These are phyloP conservation scores for Gracilaria vermiculophylla DNA, from an alignment of 23 red algal genomes.

Conservation along the genomic window DNA sequence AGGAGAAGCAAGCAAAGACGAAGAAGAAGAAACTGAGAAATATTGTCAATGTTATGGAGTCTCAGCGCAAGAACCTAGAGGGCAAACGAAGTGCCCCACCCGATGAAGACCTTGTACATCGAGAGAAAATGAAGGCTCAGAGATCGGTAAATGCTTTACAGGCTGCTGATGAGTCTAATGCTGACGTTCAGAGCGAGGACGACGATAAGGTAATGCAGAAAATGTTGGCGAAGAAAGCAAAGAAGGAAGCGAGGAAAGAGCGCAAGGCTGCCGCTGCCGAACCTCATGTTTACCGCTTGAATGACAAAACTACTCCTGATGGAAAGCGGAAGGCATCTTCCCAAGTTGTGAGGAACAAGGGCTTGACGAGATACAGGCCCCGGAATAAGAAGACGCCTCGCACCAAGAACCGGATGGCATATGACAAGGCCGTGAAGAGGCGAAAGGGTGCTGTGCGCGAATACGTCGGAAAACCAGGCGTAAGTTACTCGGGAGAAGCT, in stretches of 20 bases:
- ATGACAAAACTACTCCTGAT: constrained; percentile 45
- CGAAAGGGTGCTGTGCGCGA: constrained; percentile 60
- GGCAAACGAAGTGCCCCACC: background rate
- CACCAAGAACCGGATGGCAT: constrained; percentile 56
- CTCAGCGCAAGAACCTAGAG: constrained; percentile 41
- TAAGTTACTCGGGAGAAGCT: constrained; percentile 54
- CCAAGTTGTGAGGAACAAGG: constrained; percentile 58
- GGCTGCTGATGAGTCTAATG: background rate
- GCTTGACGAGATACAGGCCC: constrained; percentile 60
- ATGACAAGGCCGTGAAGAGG: constrained; percentile 36
- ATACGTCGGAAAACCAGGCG: constrained; percentile 29
- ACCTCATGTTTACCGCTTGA: constrained; percentile 61
- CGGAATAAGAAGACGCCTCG: constrained; percentile 66
- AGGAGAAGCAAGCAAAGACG: background rate
- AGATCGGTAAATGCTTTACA: background rate
- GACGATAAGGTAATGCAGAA: constrained; percentile 47
- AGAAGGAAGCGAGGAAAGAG: constrained; percentile 41
- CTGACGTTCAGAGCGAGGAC: background rate
- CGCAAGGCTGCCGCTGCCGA: constrained; percentile 21
- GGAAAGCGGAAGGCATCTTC: constrained; percentile 41
- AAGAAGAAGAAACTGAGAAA: constrained; percentile 36
- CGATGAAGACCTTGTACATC: constrained; percentile 36
- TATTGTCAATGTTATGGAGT: constrained; percentile 37
- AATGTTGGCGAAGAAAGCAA: constrained; percentile 67
- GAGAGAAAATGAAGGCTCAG: background rate